phyloP scores from a whole-genome alignment of 2,329 filamentous ascomycete species.

The Trichophyton schoenleinii region DNA sequence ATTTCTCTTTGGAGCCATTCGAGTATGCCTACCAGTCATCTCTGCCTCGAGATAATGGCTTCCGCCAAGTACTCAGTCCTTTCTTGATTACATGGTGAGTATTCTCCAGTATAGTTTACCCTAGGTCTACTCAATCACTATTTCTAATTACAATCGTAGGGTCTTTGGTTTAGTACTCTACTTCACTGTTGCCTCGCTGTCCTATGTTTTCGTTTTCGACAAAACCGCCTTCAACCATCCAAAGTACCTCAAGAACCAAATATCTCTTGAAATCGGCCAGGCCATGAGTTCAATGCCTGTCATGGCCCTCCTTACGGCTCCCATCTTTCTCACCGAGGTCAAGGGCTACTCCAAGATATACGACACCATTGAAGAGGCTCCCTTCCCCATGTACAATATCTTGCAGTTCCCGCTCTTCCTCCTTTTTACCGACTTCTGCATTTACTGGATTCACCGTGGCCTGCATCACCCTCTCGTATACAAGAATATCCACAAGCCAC shows the following conservation, averaged over 20 bases:
- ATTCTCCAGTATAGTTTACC: neutral
- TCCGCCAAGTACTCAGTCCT: constrained; percentile 60
- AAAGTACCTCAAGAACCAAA: constrained; percentile 90
- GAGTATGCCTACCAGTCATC: constrained; percentile 67
- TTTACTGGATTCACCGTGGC: constrained; percentile 84
- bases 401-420: constrained; percentile 81
- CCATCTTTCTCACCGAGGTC: constrained; percentile 71
- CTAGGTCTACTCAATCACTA: too few species aligned
- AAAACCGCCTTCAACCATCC: constrained; percentile 80
- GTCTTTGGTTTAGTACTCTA: constrained; percentile 75
- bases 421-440: constrained; percentile 74
- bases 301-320: constrained; percentile 71
- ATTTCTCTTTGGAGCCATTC: constrained; percentile 56
- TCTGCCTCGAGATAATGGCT: constrained; percentile 64
- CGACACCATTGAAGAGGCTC: constrained; percentile 62
- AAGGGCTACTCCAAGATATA: constrained; percentile 80
- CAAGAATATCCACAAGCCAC: constrained; percentile 85
- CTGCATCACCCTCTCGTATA: constrained; percentile 72
- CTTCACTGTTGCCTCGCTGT: constrained; percentile 69
- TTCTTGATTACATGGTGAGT: constrained; percentile 77
- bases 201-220: constrained; percentile 83
- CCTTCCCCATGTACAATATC: constrained; percentile 64
- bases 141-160: constrained; percentile 39
- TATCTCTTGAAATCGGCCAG: constrained; percentile 72
- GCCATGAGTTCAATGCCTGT: constrained; percentile 62